Percentiles rank a stretch among this genome's conserved stretches.
Conservation (phyloP, 208 protist species). For the Acanthamoeba lugdunensis region DNA sequence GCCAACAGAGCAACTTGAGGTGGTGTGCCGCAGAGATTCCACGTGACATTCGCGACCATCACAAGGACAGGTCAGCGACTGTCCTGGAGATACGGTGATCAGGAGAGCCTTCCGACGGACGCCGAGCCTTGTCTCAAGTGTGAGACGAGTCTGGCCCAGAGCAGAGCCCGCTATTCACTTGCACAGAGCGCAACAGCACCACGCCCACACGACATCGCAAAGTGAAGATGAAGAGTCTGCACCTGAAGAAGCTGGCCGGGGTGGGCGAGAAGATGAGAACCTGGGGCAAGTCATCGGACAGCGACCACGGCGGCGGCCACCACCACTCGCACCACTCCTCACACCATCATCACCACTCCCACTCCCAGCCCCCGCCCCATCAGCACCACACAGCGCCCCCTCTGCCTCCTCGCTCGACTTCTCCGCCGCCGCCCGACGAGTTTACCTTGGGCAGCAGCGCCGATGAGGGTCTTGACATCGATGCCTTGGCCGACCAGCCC, state of each 20-base stretch:
- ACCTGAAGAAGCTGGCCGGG: constrained; percentile 40
- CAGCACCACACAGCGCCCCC: not conserved
- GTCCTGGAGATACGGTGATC: too few relatives aligned
- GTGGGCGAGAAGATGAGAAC: constrained; percentile 46
- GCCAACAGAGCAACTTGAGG: too few relatives aligned
- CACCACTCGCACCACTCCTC: not conserved
- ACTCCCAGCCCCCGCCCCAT: not conserved
- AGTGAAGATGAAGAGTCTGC: constrained; percentile 10
- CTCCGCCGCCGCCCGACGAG: not conserved
- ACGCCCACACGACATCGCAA: not conserved
- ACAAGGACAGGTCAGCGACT: too few relatives aligned
- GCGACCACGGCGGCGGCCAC: not conserved
- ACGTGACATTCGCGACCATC: too few relatives aligned
- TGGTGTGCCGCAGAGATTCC: too few relatives aligned
- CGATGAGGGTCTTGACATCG: not conserved
- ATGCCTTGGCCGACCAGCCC: not conserved
- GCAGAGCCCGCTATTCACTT: too few relatives aligned
- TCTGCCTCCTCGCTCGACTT: not conserved
- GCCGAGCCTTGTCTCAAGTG: too few relatives aligned
- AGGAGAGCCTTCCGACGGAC: too few relatives aligned
- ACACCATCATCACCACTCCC: not conserved
- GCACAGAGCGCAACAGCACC: too few relatives aligned
- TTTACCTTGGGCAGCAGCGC: not conserved
- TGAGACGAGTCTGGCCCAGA: too few relatives aligned
- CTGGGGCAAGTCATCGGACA: constrained; percentile 29